phyloP scores from a whole-genome alignment of 2,329 filamentous ascomycete genomes.

The Ilyonectria destructans region DNA sequence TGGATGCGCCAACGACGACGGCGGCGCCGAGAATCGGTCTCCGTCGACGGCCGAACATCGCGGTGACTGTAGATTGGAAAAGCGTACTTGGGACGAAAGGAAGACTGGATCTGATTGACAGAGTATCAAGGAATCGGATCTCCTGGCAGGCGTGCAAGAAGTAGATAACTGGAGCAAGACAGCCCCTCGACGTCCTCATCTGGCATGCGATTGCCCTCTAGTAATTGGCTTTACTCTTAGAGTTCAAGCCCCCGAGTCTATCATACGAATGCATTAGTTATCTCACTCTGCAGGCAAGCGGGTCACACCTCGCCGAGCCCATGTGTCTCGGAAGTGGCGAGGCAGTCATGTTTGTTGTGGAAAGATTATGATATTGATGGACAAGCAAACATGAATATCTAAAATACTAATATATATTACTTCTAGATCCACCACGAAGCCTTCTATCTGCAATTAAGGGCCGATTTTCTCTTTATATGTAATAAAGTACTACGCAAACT shows the following conservation, averaged over 20 bases:
- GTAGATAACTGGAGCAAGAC: not conserved
- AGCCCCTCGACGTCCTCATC: not conserved
- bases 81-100: too few species aligned
- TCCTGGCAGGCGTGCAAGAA: not conserved
- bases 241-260: not conserved
- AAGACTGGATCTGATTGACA: too few species aligned
- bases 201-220: not conserved
- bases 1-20: slow-evolving; percentile 21
- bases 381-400: too few species aligned
- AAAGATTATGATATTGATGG: too few species aligned
- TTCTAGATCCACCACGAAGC: too few species aligned
- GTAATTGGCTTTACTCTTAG: not conserved
- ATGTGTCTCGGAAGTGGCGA: too few species aligned
- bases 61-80: not conserved
- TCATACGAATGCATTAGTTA: not conserved
- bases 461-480: too few species aligned
- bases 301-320: not conserved
- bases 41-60: slow-evolving; percentile 17
- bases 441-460: too few species aligned
- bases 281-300: not conserved
- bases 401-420: too few species aligned
- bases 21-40: slow-evolving; percentile 14
- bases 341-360: too few species aligned
- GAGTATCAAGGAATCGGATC: not conserved
- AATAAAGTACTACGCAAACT: too few species aligned